phyloP scores from a whole-genome alignment of 2,329 filamentous ascomycete genomes.

The Thermothelomyces thermophilus region DNA sequence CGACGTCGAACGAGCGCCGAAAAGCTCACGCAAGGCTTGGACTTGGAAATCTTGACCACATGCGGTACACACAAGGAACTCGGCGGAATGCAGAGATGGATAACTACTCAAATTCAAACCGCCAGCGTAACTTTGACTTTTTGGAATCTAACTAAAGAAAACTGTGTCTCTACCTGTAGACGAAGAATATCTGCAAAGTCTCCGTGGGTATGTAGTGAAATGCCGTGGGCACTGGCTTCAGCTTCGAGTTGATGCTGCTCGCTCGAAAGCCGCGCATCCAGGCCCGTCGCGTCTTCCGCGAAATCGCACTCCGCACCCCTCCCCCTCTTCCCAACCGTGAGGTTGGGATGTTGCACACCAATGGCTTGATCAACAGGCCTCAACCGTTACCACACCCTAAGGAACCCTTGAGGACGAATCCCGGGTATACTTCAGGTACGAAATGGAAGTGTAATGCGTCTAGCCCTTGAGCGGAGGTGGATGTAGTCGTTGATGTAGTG shows the following conservation, averaged over 20 bases:
- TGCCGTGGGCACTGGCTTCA: constrained; percentile 4
- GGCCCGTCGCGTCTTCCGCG: background rate
- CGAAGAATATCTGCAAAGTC: constrained; percentile 19
- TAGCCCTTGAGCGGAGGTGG: constrained; percentile 26
- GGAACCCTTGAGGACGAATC: constrained; percentile 30
- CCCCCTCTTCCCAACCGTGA: too few species aligned
- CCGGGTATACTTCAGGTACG: constrained; percentile 37
- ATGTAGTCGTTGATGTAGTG: background rate
- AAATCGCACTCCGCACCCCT: too few species aligned
- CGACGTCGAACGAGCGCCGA: too few species aligned
- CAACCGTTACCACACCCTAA: constrained; percentile 23
- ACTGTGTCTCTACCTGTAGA: constrained; percentile 17
- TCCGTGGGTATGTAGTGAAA: constrained; percentile 17
- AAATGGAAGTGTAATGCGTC: constrained; percentile 28
- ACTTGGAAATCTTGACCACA: too few species aligned
- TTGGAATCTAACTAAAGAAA: constrained; percentile 17
- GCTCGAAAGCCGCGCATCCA: background rate
- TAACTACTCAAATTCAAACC: background rate
- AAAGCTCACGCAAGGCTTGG: too few species aligned
- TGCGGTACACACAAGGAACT: too few species aligned
- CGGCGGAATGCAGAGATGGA: too few species aligned
- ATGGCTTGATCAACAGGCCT: constrained; percentile 26
- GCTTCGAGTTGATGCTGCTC: constrained; percentile 9
- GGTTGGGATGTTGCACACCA: background rate
- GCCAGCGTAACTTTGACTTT: background rate